Evolutionary conservation across 257 asterid genomes (phyloP).

Genomic region (Eucommia ulmoides): DNA sequence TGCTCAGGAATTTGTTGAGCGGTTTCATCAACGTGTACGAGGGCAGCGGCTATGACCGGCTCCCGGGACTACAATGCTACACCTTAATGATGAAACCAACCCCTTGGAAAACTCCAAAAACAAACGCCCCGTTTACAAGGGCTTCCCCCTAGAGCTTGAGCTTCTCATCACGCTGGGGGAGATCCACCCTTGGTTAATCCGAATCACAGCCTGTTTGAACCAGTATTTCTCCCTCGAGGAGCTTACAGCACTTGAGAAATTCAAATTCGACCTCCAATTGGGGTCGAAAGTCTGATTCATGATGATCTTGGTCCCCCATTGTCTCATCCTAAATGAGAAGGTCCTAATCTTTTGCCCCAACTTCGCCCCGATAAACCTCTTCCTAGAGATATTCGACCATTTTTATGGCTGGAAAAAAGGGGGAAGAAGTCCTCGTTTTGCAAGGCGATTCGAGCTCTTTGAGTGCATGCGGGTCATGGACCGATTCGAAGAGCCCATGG

Average conservation of each 20-base stretch:
- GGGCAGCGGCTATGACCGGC: conserved; percentile 63
- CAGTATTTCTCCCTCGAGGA: conserved; percentile 56
- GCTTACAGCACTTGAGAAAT: conserved; percentile 54
- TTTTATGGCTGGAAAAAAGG: conserved; percentile 86
- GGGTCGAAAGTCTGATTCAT: conserved; percentile 92
- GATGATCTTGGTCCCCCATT: conserved; percentile 82
- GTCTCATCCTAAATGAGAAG: conserved; percentile 64
- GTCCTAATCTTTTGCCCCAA: conserved; percentile 86
- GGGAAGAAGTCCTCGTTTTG: conserved; percentile 67
- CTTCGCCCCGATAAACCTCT: conserved; percentile 80
- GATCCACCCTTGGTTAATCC: conserved; percentile 93
- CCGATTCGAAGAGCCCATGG: conserved; percentile 78
- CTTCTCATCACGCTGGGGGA: conserved; percentile 86
- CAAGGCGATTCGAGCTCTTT: conserved; percentile 95
- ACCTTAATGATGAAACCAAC: conserved; percentile 94
- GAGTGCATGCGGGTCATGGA: conserved; percentile 92
- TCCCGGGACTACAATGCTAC: conserved; percentile 90
- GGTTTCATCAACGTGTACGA: conserved; percentile 88
- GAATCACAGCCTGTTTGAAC: conserved; percentile 59
- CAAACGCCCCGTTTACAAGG: conserved; percentile 67
- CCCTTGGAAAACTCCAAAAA: conserved; percentile 54
- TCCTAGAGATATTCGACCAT: conserved; percentile 63
- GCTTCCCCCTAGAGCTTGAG: conserved; percentile 84
- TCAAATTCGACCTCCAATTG: conserved; percentile 56
- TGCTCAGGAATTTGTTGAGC: conserved; percentile 54